These are phyloP conservation scores for Calycina herbarum DNA, from an alignment of 2,329 filamentous ascomycete genomes.

Conservation along the genomic window DNA sequence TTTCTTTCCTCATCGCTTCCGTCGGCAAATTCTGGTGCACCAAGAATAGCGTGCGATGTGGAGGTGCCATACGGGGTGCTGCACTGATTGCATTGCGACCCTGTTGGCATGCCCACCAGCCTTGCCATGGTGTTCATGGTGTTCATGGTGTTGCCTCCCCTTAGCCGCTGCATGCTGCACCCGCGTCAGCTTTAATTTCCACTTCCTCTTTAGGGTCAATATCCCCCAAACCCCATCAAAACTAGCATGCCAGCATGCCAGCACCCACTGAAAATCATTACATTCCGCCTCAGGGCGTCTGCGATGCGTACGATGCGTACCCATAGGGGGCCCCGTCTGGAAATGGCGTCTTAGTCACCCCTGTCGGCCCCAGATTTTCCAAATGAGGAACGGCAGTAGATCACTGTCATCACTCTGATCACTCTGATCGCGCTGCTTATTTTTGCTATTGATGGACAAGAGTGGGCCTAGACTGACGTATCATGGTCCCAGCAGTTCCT, in stretches of 20 bases:
- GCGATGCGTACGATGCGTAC: neutral
- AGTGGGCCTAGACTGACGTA: neutral
- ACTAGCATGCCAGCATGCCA: neutral
- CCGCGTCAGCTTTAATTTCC: neutral
- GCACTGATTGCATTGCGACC: neutral
- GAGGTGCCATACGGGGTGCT: neutral
- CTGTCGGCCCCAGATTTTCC: slow-evolving; percentile 1
- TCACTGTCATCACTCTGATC: neutral
- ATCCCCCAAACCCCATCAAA: neutral
- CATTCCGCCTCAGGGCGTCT: neutral
- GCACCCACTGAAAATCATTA: neutral
- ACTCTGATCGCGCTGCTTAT: neutral
- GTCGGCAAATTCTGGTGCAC: neutral
- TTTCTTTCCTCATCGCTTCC: neutral
- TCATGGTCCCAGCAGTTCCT: neutral
- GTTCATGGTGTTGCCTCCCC: no score
- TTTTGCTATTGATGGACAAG: neutral
- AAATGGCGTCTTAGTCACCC: neutral
- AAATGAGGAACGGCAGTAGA: slow-evolving; percentile 2
- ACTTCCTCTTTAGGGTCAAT: neutral
- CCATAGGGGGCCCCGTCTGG: neutral
- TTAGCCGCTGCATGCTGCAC: neutral
- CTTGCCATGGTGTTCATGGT: no score
- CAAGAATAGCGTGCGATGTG: neutral
- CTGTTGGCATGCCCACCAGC: no score